A percentile compares a stretch with the other conserved stretches of the same genome.
These are phyloP conservation scores for Paramecium sonneborni DNA, from an alignment of 73 alveolate genomes.

Conservation along the genomic window DNA sequence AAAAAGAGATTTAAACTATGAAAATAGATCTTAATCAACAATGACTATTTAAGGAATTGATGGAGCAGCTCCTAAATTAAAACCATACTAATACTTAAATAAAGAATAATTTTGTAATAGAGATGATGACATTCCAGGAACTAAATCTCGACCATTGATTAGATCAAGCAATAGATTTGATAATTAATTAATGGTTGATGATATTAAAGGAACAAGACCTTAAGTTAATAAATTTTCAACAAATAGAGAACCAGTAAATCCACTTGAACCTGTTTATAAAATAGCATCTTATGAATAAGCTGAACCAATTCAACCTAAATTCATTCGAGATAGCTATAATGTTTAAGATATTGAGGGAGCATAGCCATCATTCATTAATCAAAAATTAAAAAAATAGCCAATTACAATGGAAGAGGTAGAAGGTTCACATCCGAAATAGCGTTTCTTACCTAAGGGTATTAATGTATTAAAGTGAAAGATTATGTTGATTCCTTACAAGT, in stretches of 20 bases:
- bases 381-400: constrained; percentile 83
- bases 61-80: constrained; percentile 71
- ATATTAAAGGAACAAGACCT: constrained; percentile 79
- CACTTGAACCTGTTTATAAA: constrained; percentile 92
- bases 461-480: neutral
- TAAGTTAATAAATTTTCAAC: constrained; percentile 75
- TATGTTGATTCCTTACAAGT: constrained; percentile 22
- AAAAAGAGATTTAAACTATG: neutral
- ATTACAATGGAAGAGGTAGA: neutral
- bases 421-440: constrained; percentile 31
- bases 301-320: constrained; percentile 90
- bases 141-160: constrained; percentile 57
- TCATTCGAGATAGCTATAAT: constrained; percentile 91
- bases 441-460: constrained; percentile 35
- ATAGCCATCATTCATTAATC: constrained; percentile 74
- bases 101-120: constrained; percentile 66
- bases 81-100: constrained; percentile 69
- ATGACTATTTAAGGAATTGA: constrained; percentile 59
- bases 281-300: constrained; percentile 87
- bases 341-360: constrained; percentile 96
- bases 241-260: constrained; percentile 74
- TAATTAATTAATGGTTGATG: constrained; percentile 65
- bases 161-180: constrained; percentile 76
- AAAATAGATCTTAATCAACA: neutral
- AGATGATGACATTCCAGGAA: constrained; percentile 68